These are phyloP conservation scores for Puccinia polysora DNA, from an alignment of 1,284 basidiomycete genomes.

Conservation along the genomic window DNA sequence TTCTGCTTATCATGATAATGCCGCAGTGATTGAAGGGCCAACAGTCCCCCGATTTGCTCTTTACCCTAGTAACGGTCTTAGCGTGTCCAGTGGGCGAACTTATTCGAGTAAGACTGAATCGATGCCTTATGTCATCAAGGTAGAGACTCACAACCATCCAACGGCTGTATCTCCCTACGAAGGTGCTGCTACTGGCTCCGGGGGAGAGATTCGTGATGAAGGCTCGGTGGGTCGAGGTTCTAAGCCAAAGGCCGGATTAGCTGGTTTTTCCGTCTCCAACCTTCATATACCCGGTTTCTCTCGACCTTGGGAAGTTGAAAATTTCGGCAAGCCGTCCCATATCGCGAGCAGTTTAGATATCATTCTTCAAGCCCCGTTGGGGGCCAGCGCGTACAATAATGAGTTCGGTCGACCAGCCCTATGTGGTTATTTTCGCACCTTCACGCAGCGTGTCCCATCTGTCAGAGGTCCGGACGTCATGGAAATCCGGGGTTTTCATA, in stretches of 20 bases:
- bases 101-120: conserved; percentile 60
- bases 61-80: conserved; percentile 6
- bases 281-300: conserved; percentile 78
- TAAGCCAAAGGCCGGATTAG: conserved; percentile 89
- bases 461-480: conserved; percentile 80
- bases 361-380: conserved; percentile 93
- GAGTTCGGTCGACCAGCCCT: conserved; percentile 87
- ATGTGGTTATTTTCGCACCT: conserved; percentile 55
- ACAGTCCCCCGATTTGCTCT: conserved; percentile 69
- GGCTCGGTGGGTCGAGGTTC: conserved; percentile 92
- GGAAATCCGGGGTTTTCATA: conserved; percentile 95
- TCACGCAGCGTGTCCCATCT: conserved; percentile 54
- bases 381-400: conserved; percentile 95
- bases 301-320: conserved; percentile 84
- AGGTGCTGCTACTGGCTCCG: conserved; percentile 94
- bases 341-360: conserved; percentile 92
- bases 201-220: conserved; percentile 97
- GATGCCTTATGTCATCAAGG: conserved; percentile 92
- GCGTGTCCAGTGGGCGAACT: neutral
- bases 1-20: conserved; percentile 97
- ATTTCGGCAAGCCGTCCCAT: conserved; percentile 78
- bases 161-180: conserved; percentile 97
- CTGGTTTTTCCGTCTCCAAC: conserved; percentile 93
- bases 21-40: conserved; percentile 79
- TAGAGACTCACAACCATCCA: conserved; percentile 99